A percentile compares a stretch with the other conserved stretches of the same genome.
Evolutionary conservation across 1,139 yeast species (phyloP).

Genomic region (Taphrina wiesneri): DNA sequence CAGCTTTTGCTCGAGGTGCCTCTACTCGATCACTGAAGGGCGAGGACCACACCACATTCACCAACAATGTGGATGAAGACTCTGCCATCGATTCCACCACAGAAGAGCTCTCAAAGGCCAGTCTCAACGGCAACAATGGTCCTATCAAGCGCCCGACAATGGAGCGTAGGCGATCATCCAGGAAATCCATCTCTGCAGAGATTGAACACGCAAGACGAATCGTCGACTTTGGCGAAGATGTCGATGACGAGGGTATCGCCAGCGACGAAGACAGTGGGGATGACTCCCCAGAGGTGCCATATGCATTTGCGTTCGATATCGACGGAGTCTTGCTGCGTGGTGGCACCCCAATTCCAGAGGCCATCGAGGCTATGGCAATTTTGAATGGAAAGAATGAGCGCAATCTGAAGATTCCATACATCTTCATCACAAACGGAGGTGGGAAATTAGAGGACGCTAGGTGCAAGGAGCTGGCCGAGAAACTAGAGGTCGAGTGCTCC

Average conservation of each 20-base stretch:
- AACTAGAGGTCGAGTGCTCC: slow-evolving; percentile 60
- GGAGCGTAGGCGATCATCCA: slow-evolving; percentile 18
- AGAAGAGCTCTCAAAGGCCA: background rate
- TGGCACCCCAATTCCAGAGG: slow-evolving; percentile 76
- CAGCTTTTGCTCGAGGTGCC: background rate
- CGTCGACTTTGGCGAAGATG: slow-evolving; percentile 27
- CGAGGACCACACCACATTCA: slow-evolving; percentile 1
- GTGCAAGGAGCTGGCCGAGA: slow-evolving; percentile 64
- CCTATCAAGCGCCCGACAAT: slow-evolving; percentile 19
- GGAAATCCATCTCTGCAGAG: slow-evolving; percentile 28
- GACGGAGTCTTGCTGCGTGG: slow-evolving; percentile 83
- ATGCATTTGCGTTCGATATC: slow-evolving; percentile 80
- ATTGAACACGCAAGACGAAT: slow-evolving; percentile 28
- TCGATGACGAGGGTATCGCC: slow-evolving; percentile 21
- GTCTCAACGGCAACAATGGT: background rate
- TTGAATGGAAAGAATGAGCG: slow-evolving; percentile 76
- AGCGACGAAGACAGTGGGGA: slow-evolving; percentile 23
- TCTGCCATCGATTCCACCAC: slow-evolving; percentile 9
- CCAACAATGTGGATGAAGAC: slow-evolving; percentile 10
- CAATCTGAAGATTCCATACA: slow-evolving; percentile 78
- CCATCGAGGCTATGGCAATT: slow-evolving; percentile 66
- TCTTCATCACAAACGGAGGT: slow-evolving; percentile 86
- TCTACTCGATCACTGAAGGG: slow-evolving; percentile 17
- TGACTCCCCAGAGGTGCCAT: slow-evolving; percentile 27
- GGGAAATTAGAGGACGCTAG: slow-evolving; percentile 76